These are phyloP conservation scores for Euphorbia peplus DNA, from an alignment of 345 rosid species.

Conservation along the genomic window DNA sequence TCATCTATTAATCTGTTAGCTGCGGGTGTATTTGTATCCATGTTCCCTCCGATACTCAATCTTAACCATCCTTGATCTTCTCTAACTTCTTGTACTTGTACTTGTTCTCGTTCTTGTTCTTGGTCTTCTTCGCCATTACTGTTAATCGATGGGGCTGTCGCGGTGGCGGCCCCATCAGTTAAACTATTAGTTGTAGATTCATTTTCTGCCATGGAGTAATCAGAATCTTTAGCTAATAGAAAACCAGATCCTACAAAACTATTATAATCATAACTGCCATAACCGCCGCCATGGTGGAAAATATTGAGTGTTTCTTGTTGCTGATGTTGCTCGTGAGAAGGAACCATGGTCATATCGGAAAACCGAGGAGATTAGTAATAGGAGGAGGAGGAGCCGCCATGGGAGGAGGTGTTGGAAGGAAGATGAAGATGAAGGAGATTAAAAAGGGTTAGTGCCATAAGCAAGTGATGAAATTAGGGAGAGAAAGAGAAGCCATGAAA, in stretches of 20 bases:
- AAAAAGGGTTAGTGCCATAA: constrained; percentile 26
- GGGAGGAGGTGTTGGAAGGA: constrained; percentile 13
- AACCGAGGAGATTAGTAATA: constrained; percentile 28
- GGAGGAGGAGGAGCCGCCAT: constrained; percentile 40
- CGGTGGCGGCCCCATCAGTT: constrained; percentile 63
- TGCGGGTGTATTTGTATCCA: not conserved
- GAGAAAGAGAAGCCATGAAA: constrained; percentile 46
- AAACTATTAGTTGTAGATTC: constrained; percentile 67
- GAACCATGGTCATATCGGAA: constrained; percentile 69
- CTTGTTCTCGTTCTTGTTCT: too few species aligned
- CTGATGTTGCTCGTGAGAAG: constrained; percentile 39
- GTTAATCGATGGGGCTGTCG: constrained; percentile 30
- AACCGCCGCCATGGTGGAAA: constrained; percentile 37
- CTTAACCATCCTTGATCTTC: constrained; percentile 71
- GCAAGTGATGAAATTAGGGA: constrained; percentile 37
- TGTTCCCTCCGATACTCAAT: constrained; percentile 59
- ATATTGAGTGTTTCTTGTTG: constrained; percentile 13
- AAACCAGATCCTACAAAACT: constrained; percentile 50
- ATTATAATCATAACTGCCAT: constrained; percentile 34
- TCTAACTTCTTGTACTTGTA: constrained; percentile 1
- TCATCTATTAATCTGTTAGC: constrained; percentile 15
- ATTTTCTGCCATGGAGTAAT: constrained; percentile 67
- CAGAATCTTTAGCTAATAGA: constrained; percentile 1
- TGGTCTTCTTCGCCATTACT: constrained; percentile 25
- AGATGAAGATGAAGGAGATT: constrained; percentile 2